Evolutionary conservation across 306 rosid genomes (phyloP), one percentile per base, ranked within the genome.

Genomic region (Phaseolus lunatus): DNA sequence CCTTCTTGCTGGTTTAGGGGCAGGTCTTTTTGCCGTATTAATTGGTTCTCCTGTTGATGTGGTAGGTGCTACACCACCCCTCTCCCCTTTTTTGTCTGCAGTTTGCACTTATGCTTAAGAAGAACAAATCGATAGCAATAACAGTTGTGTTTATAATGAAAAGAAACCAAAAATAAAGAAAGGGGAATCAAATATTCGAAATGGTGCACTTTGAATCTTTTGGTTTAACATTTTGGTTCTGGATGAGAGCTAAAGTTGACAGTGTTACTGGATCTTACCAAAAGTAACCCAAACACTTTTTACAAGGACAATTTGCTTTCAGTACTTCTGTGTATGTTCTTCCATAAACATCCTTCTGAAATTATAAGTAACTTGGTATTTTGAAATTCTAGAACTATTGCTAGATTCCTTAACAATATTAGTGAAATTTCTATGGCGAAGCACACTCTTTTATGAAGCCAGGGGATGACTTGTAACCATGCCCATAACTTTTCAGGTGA

Each of bases 21-120:
- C 99, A 10, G 99, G 99, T 77, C 88, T 96, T 63, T 92, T 96
- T 83, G 99, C 99, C 19, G 97, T 92, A 75, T 91, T 87, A 74
- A 81, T 96, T 69, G 99, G 99, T 80, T 96, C 99, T 79, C 99
- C 99, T 2, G 96, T 92, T 84, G 99, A 96, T 77, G 97, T 96
- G 96, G 99, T 96, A 95, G 53, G 92, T 73, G 65, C 67, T 65
- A 50, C 45, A 20, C 7, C 6, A 45, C 16, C n/a, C 26, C n/a
- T 4, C 61, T 18, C 44, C 27, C 66, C 18, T 41, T 70, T 61
- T 41, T 13, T 37, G 26, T 57, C 27, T 22, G 29, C 71, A 31
- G 43, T 61, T 62, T 18, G 8, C 59, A 27, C 70, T 53, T 20
- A 41, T 2, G 3, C 23, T 58, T 63, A 47, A 81, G 49, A 29